Conservation (phyloP, 257 asterid species). For the Salvia miltiorrhiza region DNA sequence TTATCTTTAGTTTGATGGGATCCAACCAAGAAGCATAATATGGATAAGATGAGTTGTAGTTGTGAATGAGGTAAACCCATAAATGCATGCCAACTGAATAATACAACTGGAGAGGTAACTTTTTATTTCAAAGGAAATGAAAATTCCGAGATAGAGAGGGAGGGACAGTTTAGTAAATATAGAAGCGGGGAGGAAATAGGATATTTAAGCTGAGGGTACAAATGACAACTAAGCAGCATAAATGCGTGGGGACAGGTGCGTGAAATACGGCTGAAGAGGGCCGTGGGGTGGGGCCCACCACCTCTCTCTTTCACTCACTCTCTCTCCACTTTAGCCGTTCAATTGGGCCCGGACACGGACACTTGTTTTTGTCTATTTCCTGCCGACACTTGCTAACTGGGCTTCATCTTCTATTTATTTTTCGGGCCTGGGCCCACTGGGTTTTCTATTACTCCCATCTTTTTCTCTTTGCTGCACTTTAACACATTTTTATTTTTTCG, state of each 20-base stretch:
- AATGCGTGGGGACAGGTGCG: constrained; percentile 16
- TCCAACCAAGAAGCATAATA: not conserved
- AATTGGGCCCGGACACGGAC: constrained; percentile 28
- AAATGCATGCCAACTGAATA: not conserved
- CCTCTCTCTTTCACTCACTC: constrained; percentile 10
- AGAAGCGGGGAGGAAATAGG: not conserved
- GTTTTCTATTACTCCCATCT: not conserved
- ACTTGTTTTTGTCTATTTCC: constrained; percentile 21
- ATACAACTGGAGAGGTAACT: no score
- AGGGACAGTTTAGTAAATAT: constrained; percentile 6
- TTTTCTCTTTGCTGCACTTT: not conserved
- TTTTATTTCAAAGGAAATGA: no score
- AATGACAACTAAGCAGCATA: constrained; percentile 37
- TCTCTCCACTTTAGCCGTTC: constrained; percentile 22
- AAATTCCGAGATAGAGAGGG: not conserved
- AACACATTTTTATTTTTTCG: no score
- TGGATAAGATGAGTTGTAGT: not conserved
- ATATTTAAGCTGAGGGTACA: not conserved
- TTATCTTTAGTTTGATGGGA: no score
- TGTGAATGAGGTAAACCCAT: not conserved
- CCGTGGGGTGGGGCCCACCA: constrained; percentile 20
- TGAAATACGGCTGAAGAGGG: constrained; percentile 14
- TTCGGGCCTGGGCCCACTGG: constrained; percentile 29
- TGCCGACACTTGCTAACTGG: constrained; percentile 47
- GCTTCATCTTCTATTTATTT: not conserved